These are phyloP conservation scores for Xenosphaeropsis pyriputrescens DNA, from an alignment of 2,329 filamentous ascomycete species.

Conservation along the genomic window DNA sequence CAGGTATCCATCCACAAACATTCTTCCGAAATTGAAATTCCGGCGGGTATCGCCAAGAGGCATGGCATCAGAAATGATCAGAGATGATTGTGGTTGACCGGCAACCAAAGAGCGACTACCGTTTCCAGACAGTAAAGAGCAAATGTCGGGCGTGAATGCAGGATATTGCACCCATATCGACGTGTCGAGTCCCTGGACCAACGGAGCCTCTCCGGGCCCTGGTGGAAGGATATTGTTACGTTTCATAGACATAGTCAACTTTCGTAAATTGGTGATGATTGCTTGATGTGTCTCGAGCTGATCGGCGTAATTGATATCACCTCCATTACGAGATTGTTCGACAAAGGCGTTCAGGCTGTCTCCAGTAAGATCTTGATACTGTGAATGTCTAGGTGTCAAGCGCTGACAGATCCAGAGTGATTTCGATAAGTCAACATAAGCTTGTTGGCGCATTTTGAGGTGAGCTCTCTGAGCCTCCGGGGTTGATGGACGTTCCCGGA, in stretches of 20 bases:
- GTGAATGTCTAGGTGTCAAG: constrained; percentile 24
- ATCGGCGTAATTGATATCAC: constrained; percentile 27
- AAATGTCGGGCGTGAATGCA: constrained; percentile 54
- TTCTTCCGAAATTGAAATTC: constrained; percentile 66
- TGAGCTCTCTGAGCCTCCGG: constrained; percentile 37
- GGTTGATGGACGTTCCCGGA: constrained; percentile 46
- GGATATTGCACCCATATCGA: constrained; percentile 74
- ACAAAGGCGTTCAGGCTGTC: constrained; percentile 20
- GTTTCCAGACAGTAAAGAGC: constrained; percentile 54
- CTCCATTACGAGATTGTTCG: constrained; percentile 25
- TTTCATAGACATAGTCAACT: constrained; percentile 70
- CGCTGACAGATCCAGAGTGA: constrained; percentile 63
- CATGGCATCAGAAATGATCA: constrained; percentile 46
- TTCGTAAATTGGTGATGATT: constrained; percentile 51
- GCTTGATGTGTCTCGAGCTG: constrained; percentile 33
- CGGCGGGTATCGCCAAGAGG: constrained; percentile 62
- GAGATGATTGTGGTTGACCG: constrained; percentile 18
- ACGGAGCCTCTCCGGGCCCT: constrained; percentile 43
- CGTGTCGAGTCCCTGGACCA: constrained; percentile 69
- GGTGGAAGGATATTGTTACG: constrained; percentile 64
- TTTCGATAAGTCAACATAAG: constrained; percentile 76
- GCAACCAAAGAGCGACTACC: constrained; percentile 35
- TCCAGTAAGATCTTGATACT: constrained; percentile 22
- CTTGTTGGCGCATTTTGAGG: constrained; percentile 51
- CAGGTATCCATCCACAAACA: constrained; percentile 60